A percentile compares a stretch with the other conserved stretches of the same genome.
Conservation (phyloP, 495 filamentous ascomycete species). For the Cairneyella variabilis region DNA sequence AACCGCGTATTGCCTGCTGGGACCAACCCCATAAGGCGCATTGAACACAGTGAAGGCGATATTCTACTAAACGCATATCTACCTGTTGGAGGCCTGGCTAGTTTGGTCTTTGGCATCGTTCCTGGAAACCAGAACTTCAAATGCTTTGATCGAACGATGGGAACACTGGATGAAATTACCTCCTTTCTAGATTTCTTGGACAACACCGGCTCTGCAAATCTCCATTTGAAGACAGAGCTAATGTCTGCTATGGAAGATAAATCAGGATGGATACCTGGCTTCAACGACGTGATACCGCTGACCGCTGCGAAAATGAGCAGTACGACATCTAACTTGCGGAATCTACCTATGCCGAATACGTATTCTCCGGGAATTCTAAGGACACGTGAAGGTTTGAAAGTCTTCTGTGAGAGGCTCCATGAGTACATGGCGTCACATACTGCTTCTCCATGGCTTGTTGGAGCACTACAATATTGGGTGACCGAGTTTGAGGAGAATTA, state of each 20-base stretch:
- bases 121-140: neutral
- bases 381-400: neutral
- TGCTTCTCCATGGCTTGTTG: neutral
- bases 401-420: slow-evolving; percentile 2
- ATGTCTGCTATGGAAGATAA: neutral
- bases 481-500: neutral
- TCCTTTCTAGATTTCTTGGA: slow-evolving; percentile 3
- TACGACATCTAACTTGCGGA: neutral
- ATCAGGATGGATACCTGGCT: slow-evolving; percentile 5
- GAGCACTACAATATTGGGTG: neutral
- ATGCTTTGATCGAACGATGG: slow-evolving; percentile 1
- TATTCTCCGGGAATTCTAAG: neutral
- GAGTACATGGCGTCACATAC: neutral
- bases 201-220: neutral
- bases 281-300: slow-evolving; percentile 8
- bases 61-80: neutral
- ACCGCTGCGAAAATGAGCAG: neutral
- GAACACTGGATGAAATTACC: neutral
- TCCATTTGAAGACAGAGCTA: neutral
- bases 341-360: slow-evolving; percentile 5
- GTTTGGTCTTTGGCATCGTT: slow-evolving; percentile 4
- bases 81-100: neutral
- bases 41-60: neutral
- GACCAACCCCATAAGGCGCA: neutral
- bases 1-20: neutral